phyloP scores from a whole-genome alignment of 768 basidiomycete species.

The Leccinum barrowsii region DNA sequence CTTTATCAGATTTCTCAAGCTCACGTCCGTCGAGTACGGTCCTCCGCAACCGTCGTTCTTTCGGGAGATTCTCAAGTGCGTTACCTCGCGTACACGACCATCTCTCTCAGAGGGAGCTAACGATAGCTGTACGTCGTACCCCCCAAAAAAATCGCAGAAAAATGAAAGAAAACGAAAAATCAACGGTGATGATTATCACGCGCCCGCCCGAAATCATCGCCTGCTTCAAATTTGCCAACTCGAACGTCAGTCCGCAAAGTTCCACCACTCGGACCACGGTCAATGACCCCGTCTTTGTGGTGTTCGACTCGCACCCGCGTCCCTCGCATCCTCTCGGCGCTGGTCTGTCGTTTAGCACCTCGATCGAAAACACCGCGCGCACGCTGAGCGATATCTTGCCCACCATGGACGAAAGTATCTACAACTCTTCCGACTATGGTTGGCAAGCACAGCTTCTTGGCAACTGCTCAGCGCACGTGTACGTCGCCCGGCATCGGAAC shows the following conservation, averaged over 20 bases:
- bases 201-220: constrained; percentile 69
- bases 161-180: constrained; percentile 18
- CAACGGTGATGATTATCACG: constrained; percentile 51
- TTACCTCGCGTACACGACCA: background rate
- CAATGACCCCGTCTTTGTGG: constrained; percentile 41
- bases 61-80: constrained; percentile 27
- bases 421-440: constrained; percentile 42
- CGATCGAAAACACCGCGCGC: constrained; percentile 39
- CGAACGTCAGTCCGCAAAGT: background rate
- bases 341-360: constrained; percentile 52
- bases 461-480: constrained; percentile 58
- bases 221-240: constrained; percentile 38
- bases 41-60: constrained; percentile 38
- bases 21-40: constrained; percentile 35
- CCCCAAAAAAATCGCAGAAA: constrained; percentile 14
- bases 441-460: constrained; percentile 66
- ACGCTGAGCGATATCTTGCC: constrained; percentile 48
- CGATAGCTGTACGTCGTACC: background rate
- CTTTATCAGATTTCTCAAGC: constrained; percentile 41
- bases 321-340: constrained; percentile 57
- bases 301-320: constrained; percentile 70
- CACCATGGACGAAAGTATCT: constrained; percentile 40
- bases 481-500: constrained; percentile 34
- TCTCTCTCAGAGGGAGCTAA: background rate
- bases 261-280: background rate